Evolutionary conservation across 768 basidiomycete genomes (phyloP).

Genomic region (Candolleomyces efflorescens): DNA sequence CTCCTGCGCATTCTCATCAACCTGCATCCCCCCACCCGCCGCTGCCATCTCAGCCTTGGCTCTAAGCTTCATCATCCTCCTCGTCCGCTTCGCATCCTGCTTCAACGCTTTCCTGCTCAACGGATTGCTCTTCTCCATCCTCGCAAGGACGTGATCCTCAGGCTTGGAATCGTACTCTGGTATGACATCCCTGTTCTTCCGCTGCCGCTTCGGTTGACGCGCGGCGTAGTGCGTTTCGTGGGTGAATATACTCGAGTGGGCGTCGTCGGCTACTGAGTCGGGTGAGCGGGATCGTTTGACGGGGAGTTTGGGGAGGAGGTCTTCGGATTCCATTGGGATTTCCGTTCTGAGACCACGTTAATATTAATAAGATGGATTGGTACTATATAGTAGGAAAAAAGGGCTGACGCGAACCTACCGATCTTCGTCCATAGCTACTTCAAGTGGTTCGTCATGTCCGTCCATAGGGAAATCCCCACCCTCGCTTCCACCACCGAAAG

Average conservation of each 20-base stretch:
- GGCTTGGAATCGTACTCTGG: slow-evolving; percentile 49
- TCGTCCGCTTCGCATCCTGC: slow-evolving; percentile 57
- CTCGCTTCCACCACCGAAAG: slow-evolving; percentile 56
- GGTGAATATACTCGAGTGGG: slow-evolving; percentile 11
- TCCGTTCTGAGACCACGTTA: slow-evolving; percentile 14
- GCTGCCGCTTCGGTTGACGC: slow-evolving; percentile 57
- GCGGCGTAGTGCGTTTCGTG: slow-evolving; percentile 18
- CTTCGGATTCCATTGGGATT: slow-evolving; percentile 32
- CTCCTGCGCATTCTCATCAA: slow-evolving; percentile 35
- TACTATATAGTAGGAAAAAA: no score
- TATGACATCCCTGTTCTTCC: slow-evolving; percentile 51
- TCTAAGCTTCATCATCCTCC: slow-evolving; percentile 43
- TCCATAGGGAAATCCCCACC: slow-evolving; percentile 40
- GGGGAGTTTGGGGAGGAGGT: slow-evolving; percentile 27
- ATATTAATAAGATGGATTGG: background rate
- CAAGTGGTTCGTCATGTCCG: slow-evolving; percentile 36
- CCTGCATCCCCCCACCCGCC: slow-evolving; percentile 33
- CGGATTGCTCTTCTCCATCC: slow-evolving; percentile 55
- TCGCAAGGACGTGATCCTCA: slow-evolving; percentile 38
- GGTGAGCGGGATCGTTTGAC: slow-evolving; percentile 32
- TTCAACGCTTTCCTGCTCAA: slow-evolving; percentile 57
- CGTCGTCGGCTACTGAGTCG: slow-evolving; percentile 12
- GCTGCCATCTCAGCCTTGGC: slow-evolving; percentile 7
- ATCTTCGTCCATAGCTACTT: slow-evolving; percentile 42
- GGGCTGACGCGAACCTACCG: slow-evolving; percentile 18